phyloP scores from a whole-genome alignment of 129 eudicot genomes.

The Calendula officinalis region DNA sequence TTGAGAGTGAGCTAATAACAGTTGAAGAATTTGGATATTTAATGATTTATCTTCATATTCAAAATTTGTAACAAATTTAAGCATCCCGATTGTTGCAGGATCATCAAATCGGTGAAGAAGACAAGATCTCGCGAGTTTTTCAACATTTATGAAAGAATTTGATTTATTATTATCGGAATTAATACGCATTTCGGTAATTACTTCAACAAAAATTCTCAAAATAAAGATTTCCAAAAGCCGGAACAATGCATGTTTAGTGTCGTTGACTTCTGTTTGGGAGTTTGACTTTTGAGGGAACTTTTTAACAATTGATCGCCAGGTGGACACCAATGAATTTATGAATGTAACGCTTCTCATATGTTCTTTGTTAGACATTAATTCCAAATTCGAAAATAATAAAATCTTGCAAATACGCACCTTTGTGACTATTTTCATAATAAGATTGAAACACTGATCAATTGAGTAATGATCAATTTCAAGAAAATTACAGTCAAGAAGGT shows the following conservation, averaged over 20 bases:
- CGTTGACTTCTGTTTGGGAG: slow-evolving; percentile 21
- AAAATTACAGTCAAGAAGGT: slow-evolving; percentile 44
- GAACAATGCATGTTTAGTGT: slow-evolving; percentile 35
- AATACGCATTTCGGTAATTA: slow-evolving; percentile 43
- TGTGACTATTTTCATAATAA: slow-evolving; percentile 47
- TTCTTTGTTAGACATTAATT: slow-evolving; percentile 31
- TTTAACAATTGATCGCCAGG: slow-evolving; percentile 65
- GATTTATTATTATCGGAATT: slow-evolving; percentile 26
- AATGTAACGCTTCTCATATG: slow-evolving; percentile 38
- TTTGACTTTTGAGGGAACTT: slow-evolving; percentile 35
- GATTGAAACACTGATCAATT: slow-evolving; percentile 42
- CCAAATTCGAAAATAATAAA: slow-evolving; percentile 38
- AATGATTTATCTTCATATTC: slow-evolving; percentile 46
- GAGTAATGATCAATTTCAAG: slow-evolving; percentile 42
- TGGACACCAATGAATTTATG: slow-evolving; percentile 45
- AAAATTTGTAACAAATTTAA: slow-evolving; percentile 43
- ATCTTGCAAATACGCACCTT: slow-evolving; percentile 64
- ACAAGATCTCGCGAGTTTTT: slow-evolving; percentile 55
- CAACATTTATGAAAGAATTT: slow-evolving; percentile 50
- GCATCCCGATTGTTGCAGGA: slow-evolving; percentile 47
- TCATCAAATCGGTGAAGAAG: slow-evolving; percentile 84
- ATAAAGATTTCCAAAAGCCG: slow-evolving; percentile 64
- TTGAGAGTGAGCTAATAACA: slow-evolving; percentile 76
- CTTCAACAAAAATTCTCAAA: slow-evolving; percentile 39
- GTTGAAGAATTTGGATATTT: slow-evolving; percentile 48